Evolutionary conservation across 1,284 basidiomycete genomes (phyloP).

Genomic region (Trichosporon sp.): DNA sequence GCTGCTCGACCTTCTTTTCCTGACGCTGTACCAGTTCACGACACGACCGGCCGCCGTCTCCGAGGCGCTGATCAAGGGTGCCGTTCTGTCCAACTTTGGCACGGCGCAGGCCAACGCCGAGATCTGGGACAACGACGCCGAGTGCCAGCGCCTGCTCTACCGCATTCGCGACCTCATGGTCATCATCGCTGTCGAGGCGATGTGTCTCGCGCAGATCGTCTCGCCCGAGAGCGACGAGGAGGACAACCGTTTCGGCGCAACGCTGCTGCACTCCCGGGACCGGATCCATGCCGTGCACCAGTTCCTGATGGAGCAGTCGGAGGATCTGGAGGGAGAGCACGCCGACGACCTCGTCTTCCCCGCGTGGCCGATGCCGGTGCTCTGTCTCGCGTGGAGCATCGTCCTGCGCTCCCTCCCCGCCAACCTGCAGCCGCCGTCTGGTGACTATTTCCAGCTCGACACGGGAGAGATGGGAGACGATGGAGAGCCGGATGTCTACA

Average conservation of each 20-base stretch:
- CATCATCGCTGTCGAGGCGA: slow-evolving; percentile 45
- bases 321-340: slow-evolving; percentile 33
- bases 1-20: slow-evolving; percentile 48
- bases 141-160: slow-evolving; percentile 35
- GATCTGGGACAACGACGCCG: slow-evolving; percentile 44
- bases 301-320: slow-evolving; percentile 43
- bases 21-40: slow-evolving; percentile 43
- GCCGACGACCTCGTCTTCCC: slow-evolving; percentile 32
- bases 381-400: slow-evolving; percentile 52
- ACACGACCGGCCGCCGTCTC: slow-evolving; percentile 43
- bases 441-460: slow-evolving; percentile 33
- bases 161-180: slow-evolving; percentile 48
- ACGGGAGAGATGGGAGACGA: slow-evolving; percentile 28
- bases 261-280: slow-evolving; percentile 41
- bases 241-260: slow-evolving; percentile 31
- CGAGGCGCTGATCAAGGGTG: slow-evolving; percentile 45
- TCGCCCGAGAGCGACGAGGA: slow-evolving; percentile 34
- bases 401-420: slow-evolving; percentile 41
- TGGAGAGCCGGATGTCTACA: slow-evolving; percentile 33
- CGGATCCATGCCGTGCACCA: slow-evolving; percentile 42
- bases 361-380: slow-evolving; percentile 44
- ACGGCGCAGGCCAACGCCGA: slow-evolving; percentile 47
- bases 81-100: slow-evolving; percentile 47
- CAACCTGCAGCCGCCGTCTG: slow-evolving; percentile 36
- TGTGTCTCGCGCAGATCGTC: slow-evolving; percentile 45